Evolutionary conservation across 371 early-diverging fungal genomes (phyloP), one percentile per base, ranked within the genome.

Genomic region (Capillidium heterosporum): DNA sequence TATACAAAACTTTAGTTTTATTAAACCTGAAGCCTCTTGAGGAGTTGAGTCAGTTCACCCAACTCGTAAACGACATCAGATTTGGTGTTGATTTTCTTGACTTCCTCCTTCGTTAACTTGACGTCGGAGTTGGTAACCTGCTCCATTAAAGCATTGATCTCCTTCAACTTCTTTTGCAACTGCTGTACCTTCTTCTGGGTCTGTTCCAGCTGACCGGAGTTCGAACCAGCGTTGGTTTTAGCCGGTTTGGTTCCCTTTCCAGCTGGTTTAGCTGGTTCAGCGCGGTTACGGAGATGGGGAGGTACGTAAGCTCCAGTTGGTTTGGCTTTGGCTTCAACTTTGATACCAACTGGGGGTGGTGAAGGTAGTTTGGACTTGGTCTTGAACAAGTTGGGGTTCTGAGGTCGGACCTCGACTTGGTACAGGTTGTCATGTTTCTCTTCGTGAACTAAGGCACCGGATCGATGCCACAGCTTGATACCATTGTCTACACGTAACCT

Each of bases 401-500:
- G 51, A 1, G 24, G 24, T 23, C 57, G 8, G 31, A 28, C 28
- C 4, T 58, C 65, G 41, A 87, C 87, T 66, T 91, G 89, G 68
- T 85, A 90, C 60, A 95, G 74, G 72, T 94, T 96, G 58, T 85
- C 74, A 31, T 82, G 70, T 46, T 75, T 72, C 49, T 81, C 72
- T 63, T 76, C 64, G 63, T 85, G 82, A 35, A 92, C 78, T 53
- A 93, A 66, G 0, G 78, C 78, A 29, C 96, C 96, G n/a, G 84
- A 76, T 63, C 88, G 88, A 66, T 97, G 93, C 90, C 92, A 93
- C 62, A 97, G 73, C 57, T 85, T 87, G 68, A 89, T 84, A 2
- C 95, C 92, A 63, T 97, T 97, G 68, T 97, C 97, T 15, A 97
- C 97, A 64, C 95, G 87, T 60, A 97, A 74, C 52, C 95, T 82